Evolutionary conservation across 495 filamentous ascomycete species (phyloP).

Genomic region (Penicillium chermesinum): DNA sequence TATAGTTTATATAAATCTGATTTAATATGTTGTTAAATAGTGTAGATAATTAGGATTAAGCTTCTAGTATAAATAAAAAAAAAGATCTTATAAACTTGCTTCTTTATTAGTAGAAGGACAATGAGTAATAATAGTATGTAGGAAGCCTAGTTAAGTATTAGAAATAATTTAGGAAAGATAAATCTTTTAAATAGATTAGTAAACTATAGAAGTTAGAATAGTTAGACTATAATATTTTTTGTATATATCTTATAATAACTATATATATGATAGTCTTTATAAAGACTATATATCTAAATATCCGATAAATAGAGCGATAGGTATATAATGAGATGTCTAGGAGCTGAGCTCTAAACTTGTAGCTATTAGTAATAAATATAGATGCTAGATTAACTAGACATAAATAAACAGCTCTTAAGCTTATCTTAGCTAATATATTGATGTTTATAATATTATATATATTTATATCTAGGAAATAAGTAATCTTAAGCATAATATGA

Average conservation of each 20-base stretch:
- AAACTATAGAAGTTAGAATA: conserved; percentile 13
- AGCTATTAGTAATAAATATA: conserved; percentile 9
- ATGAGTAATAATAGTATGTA: conserved; percentile 14
- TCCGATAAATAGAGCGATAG: conserved; percentile 18
- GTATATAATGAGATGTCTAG: conserved; percentile 22
- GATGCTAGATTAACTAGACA: conserved; percentile 11
- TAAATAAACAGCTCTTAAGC: conserved; percentile 6
- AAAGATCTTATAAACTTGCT: conserved; percentile 19
- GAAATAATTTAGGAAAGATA: neutral
- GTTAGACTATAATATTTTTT: conserved; percentile 3
- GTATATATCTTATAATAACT: conserved; percentile 3
- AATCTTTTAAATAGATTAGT: conserved; percentile 4
- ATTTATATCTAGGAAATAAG: conserved; percentile 6
- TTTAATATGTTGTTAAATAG: conserved; percentile 9
- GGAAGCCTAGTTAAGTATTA: conserved; percentile 3
- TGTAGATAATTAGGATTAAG: conserved; percentile 8
- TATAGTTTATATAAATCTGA: neutral
- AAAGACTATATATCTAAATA: conserved; percentile 16
- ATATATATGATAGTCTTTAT: conserved; percentile 12
- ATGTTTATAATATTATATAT: conserved; percentile 10
- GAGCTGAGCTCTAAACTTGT: conserved; percentile 12
- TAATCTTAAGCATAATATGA: conserved; percentile 1
- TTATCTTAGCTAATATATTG: conserved; percentile 1
- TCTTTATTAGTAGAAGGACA: conserved; percentile 12
- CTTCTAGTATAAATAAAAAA: conserved; percentile 15